Evolutionary conservation across 306 rosid genomes (phyloP), one percentile per base, ranked within the genome.

Genomic region (Citrullus amarus): DNA sequence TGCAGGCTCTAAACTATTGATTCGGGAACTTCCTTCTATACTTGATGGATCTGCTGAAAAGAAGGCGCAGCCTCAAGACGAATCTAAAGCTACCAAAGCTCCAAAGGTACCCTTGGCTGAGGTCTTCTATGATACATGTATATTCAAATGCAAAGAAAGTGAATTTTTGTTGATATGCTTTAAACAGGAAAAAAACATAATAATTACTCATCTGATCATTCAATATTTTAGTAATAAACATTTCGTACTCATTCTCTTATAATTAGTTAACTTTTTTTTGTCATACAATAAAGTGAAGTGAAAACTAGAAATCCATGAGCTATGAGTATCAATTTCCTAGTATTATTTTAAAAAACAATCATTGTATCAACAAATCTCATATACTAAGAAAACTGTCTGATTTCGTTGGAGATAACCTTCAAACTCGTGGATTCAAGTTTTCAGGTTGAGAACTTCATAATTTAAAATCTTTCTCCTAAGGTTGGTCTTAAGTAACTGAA

Each of bases 1-100:
- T 56, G 72, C 87, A 91, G 98, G 98, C 73, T 86, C 98, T 36
- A 73, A 90, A 80, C 91, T 91, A 60, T 79, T 93, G 75, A 65
- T 92, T 79, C 76, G 78, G 41, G 93, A 92, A 84, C 98, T 93
- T 88, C 92, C 97, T 76, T 90, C 87, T 61, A 90, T 92, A 86
- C 83, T 93, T 82, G 97, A 91, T 83, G 97, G 98, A 77, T 88
- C 96, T 17, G 96, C 98, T 8, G 85, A 83, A 78, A 75, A 48
- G 75, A 90, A 89, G 65, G 96, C 96, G 32, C 80, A 72, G 71
- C 88, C 92, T 77, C 97, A 94, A 80, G 96, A 92, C 79, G 86
- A 94, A 73, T 87, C 89, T 58, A 85, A 85, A 85, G 93, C 85
- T 83, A 92, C 95, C 66, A 83, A 84, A 85, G 97, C 98, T 62